Base-by-base conservation (phyloP, 495 filamentous ascomycete species). In the Evansstolkia leycettana region DNA sequence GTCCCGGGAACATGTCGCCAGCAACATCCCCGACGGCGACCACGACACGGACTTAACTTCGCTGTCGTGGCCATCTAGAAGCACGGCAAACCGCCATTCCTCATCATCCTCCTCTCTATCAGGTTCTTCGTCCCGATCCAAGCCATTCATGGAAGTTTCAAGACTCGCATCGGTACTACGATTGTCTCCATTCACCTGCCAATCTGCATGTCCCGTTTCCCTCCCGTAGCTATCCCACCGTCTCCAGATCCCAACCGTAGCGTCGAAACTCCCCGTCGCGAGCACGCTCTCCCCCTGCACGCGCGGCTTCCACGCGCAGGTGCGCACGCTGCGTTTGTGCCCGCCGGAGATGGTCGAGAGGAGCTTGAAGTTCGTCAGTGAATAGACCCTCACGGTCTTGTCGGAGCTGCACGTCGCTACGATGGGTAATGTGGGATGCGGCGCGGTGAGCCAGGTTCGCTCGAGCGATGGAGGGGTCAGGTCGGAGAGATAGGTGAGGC, bases 181-280 rank as follows among this genome's bases (percentile, higher is more conserved):
- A n/a, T n/a, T n/a, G n/a, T n/a, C n/a, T n/a, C n/a, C n/a, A n/a
- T n/a, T n/a, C n/a, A n/a, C n/a, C n/a, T n/a, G n/a, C n/a, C n/a
- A n/a, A n/a, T n/a, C 33, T 1, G 32, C 28, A 18, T 50, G 51
- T 0, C 44, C 46, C 56, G 14, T 60, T 42, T 23, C 37, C 48
- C 19, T 41, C 52, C 45, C 48, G 39, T 61, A 64, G 14, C 50
- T 58, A 49, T 82, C 76, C 46, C 69, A 69, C 46, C 76, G 73
- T 28, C 78, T 65, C 89, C 89, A 96, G 34, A 96, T 72, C 1
- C 85, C 89, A 2, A 87, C 85, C 4, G 80, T 88, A 7, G 82
- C 76, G 51, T 96, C 89, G 56, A 96, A 96, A 46, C 76, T 82
- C 7, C 84, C 89, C 1, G 87, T 94, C 0, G 86, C 86, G n/a